A percentile compares a stretch with the other conserved stretches of the same genome.
Conservation (phyloP, 768 basidiomycete species). For the Baorangia bicolor region DNA sequence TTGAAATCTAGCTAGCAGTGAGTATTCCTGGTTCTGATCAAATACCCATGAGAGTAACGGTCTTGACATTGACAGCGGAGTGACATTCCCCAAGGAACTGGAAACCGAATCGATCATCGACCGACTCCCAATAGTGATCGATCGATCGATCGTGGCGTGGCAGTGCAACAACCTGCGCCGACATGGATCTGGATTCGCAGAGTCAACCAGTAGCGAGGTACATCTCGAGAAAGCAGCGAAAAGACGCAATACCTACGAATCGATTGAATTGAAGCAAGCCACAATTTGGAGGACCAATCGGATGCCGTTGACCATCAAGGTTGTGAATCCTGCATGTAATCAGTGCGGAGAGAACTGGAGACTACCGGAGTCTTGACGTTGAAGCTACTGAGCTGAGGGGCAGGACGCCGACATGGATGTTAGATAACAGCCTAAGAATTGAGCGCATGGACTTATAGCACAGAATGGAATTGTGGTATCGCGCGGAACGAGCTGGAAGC, state of each 20-base stretch:
- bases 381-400: no score
- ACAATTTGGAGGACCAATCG: neutral
- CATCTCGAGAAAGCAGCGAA: neutral
- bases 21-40: neutral
- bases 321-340: neutral
- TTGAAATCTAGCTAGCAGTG: neutral
- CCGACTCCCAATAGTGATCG: neutral
- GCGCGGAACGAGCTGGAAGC: neutral
- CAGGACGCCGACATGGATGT: neutral
- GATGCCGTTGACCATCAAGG: neutral
- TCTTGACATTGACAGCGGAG: neutral
- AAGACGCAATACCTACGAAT: neutral
- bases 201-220: neutral
- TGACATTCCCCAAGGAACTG: neutral
- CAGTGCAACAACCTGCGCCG: neutral
- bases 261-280: neutral
- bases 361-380: neutral
- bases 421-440: no score
- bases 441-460: neutral
- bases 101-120: neutral
- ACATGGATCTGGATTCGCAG: neutral
- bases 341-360: neutral
- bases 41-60: neutral
- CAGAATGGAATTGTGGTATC: no score
- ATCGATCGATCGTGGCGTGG: neutral